Base-by-base conservation (phyloP, 768 basidiomycete genomes). In the Serendipita sp. region DNA sequence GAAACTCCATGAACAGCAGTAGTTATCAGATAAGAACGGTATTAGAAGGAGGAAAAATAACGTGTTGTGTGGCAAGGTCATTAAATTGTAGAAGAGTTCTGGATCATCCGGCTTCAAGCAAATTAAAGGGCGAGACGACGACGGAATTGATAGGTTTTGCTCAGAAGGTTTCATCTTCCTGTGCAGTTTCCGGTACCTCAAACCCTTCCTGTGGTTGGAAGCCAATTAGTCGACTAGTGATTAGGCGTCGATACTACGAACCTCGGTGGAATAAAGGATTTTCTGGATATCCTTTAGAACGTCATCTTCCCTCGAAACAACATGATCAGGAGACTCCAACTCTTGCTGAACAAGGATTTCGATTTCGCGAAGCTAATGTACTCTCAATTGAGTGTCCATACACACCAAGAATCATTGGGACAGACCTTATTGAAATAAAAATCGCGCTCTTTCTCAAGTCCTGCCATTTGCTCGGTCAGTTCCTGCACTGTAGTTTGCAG, bases 351-450 rank as follows among this genome's bases (percentile, higher is more conserved):
- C 91, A 34, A 97, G 78, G 68, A 98, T 88, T 75, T 99, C 96
- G 70, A 99, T 98, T 66, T 95, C 89, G 38, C 96, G 86, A 64
- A 99, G 82, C 92, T 98, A 38, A 23, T 23, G 16, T 3, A 5
- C 28, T 23, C 36, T n/a, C 48, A 7, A n/a, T 41, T 41, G 41
- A 41, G 41, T 1, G 5, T 13, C 41, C 13, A 7, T 13, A 41
- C 5, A 51, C 5, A 51, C 30, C 18, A 51, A 18, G n/a, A 51
- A 51, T 51, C 48, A 69, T 67, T 30, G 41, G 32, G 34, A 70
- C 80, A 54, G 69, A 95, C 94, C 83, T 97, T 99, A 71, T 88
- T 85, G 74, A 98, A 99, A 76, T 99, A 99, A 75, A 99, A 98
- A 74, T 98, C 94, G 52, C 94, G 78, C 76, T 99, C 96, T 78